Evolutionary conservation across 495 filamentous ascomycete genomes (phyloP), one percentile per base, ranked within the genome.

Genomic region (Hapsidospora chrysogenum): DNA sequence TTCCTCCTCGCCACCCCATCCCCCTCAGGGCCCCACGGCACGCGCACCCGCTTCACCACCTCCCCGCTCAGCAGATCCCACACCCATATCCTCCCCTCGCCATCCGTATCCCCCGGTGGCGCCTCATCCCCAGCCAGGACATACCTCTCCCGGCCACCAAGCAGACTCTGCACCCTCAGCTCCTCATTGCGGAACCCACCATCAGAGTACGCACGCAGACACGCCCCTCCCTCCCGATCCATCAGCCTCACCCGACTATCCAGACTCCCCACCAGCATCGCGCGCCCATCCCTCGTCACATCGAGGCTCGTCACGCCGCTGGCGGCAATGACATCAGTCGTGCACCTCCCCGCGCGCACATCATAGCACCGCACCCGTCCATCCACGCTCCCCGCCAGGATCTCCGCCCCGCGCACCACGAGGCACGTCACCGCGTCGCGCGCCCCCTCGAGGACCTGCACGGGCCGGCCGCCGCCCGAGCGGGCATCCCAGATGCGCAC

Each of bases 1-100:
- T 56, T 68, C 33, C n/a, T n/a, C 45, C 49, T 0, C 41, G 23
- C 23, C 11, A 10, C 46, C 35, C 54, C 58, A 20, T 51, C 61
- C 57, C 68, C 78, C 5, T 57, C 70, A 48, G 66, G 75, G 55
- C 72, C 41, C 61, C 65, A 56, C 52, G 69, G 72, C 48, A 69
- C 74, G 26, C 63, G 50, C 29, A 85, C 45, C 35, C 60, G 69
- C 17, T 72, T 64, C 35, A 78, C 61, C 26, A 78, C 47, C 35
- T 74, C 71, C 1, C 85, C 87, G 26, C 63, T 78, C 33, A 94
- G 45, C n/a, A 92, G 50, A 67, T 94, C 86, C 84, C 87, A 96
- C 9, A 76, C 82, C 66, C 79, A 84, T 13, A 92, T 65, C 44
- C 73, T 67, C 7, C 76, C 77, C 37, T 74, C 61, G 2, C 47